Percentiles rank a stretch among this genome's conserved stretches.
phyloP scores from a whole-genome alignment of 1,284 basidiomycete genomes.

The Malassezia sp. region DNA sequence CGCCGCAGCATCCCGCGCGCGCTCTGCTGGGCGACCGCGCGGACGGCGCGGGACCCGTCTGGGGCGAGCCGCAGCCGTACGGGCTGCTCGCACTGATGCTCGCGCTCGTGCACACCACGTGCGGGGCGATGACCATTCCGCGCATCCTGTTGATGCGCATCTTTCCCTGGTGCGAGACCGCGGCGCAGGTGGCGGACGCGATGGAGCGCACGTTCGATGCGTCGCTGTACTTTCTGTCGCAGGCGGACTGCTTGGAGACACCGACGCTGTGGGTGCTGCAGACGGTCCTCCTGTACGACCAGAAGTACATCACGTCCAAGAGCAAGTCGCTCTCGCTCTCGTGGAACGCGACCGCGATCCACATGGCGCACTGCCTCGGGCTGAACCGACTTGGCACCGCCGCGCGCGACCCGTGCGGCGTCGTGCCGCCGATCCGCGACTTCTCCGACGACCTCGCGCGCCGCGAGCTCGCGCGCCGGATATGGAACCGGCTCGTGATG shows the following conservation, averaged over 20 bases:
- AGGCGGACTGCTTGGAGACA: not conserved
- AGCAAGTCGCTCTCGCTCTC: not conserved
- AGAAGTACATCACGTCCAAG: not conserved
- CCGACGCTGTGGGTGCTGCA: conserved; percentile 6
- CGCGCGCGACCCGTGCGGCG: not conserved
- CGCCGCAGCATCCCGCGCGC: too few species aligned
- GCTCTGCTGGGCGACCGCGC: too few species aligned
- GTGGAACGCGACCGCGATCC: not conserved
- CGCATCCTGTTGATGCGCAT: not conserved
- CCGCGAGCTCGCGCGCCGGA: conserved; percentile 1
- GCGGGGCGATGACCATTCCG: not conserved
- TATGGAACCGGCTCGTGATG: not conserved
- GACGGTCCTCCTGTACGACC: not conserved
- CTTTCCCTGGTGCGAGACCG: not conserved
- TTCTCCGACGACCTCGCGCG: not conserved
- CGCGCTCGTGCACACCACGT: not conserved
- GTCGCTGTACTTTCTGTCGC: not conserved
- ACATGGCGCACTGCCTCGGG: not conserved
- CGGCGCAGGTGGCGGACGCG: not conserved
- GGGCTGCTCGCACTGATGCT: not conserved
- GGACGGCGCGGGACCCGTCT: too few species aligned
- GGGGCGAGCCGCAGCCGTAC: not conserved
- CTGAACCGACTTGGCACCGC: conserved; percentile 2
- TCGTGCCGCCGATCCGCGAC: not conserved
- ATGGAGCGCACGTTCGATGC: not conserved